Base-by-base conservation (phyloP, 1,284 basidiomycete genomes). In the Rhizoctonia solani region DNA sequence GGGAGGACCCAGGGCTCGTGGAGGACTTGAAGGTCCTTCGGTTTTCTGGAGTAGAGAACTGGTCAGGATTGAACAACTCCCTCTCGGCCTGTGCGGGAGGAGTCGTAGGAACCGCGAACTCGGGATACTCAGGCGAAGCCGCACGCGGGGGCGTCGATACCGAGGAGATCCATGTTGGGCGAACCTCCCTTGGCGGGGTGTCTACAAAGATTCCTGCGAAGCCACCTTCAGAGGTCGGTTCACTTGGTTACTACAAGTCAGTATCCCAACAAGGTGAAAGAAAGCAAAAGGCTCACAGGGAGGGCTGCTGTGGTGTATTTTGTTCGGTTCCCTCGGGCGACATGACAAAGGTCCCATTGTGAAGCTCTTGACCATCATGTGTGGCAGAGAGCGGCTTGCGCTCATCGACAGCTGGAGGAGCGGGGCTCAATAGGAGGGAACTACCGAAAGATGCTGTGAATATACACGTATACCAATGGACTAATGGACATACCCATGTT, bases 141-240 rank as follows among this genome's bases (percentile, higher is more conserved):
- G 54, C 19, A 44, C 39, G 39, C 14, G 39, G 54, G 21, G 54
- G 54, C 3, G 54, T 42, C 1, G 54, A 32, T 1, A 56, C 54
- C 13, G 54, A 56, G 25, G 54, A 56, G 32, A 56, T 56, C 54
- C 54, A 56, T 23, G 25, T 44, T 3, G 54, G 54, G 46, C 30
- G 54, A 27, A 27, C 16, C 37, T 56, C 54, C 3, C 14, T 23
- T 11, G 44, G 30, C 6, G 58, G 58, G 9, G 32, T 50, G 2
- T 50, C 58, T 30, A 61, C 39, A 37, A 61, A 49, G 44, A 50
- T 37, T n/a, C 58, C 58, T 8, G 58, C 49, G 23, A 21, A 11
- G 29, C 14, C 50, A 23, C 30, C 11, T 14, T 53, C 50, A 16
- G 50, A 53, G 6, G 47, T 27, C 9, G 30, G 27, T 11, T 53